phyloP scores from a whole-genome alignment of 2,329 filamentous ascomycete genomes.

The Thelonectria rubi region DNA sequence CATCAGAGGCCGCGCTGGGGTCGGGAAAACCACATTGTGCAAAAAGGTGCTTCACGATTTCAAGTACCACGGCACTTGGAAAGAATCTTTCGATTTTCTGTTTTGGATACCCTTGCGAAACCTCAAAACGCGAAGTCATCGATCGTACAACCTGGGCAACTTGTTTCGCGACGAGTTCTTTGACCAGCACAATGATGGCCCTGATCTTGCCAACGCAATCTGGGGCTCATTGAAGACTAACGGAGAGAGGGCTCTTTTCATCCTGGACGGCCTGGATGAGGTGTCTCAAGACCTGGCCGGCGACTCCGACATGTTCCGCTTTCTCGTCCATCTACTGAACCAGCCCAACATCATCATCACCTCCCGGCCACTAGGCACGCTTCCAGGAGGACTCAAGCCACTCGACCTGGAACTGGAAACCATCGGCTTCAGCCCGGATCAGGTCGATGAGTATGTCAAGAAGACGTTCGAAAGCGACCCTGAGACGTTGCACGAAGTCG shows the following conservation, averaged over 20 bases:
- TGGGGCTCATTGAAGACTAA: conserved; percentile 11
- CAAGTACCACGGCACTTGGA: no score
- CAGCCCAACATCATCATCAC: conserved; percentile 52
- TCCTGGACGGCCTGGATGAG: conserved; percentile 57
- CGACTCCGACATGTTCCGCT: conserved; percentile 27
- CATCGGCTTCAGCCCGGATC: conserved; percentile 50
- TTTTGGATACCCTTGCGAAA: conserved; percentile 52
- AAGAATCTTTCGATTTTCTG: conserved; percentile 45
- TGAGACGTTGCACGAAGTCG: conserved; percentile 37
- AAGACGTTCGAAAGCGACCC: conserved; percentile 21
- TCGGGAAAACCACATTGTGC: conserved; percentile 54
- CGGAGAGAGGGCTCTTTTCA: conserved; percentile 45
- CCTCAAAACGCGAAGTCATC: conserved; percentile 37
- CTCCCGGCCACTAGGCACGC: conserved; percentile 45
- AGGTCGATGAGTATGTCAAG: conserved; percentile 45
- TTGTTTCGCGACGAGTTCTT: conserved; percentile 44
- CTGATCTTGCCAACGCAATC: conserved; percentile 26
- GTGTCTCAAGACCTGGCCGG: conserved; percentile 38
- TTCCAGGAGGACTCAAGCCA: conserved; percentile 20
- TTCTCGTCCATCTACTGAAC: conserved; percentile 45
- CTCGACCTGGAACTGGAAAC: conserved; percentile 52
- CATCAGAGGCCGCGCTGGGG: conserved; percentile 49
- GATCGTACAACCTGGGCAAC: conserved; percentile 36
- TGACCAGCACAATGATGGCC: neutral
- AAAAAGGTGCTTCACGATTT: conserved; percentile 46